Base-by-base conservation (phyloP, 2,329 filamentous ascomycete genomes). In the Pyricularia sp. region DNA sequence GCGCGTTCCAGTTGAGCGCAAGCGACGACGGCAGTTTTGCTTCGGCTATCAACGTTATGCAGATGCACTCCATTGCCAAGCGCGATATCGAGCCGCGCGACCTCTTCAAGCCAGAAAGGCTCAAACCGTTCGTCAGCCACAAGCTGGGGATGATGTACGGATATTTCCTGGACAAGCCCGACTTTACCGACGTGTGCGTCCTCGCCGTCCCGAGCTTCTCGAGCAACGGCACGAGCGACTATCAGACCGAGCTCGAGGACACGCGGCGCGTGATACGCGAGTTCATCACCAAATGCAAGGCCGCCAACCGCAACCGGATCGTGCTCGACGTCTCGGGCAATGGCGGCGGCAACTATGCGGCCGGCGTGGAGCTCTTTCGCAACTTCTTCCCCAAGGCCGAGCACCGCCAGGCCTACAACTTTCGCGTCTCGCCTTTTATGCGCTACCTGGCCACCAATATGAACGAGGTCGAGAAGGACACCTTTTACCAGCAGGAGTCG, bases 311-410 rank as follows among this genome's bases (percentile, higher is more conserved):
- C 77, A 87, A 81, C 64, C 87, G 86, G 74, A 81, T 90, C 0
- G 82, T 90, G 9, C 78, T 90, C 36, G 87, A 89, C 72, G 76
- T 89, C 4, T 82, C 81, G 4, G 81, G 81, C 64, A 90, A 90
- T 71, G 83, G 82, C 2, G 88, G 88, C 59, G 87, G 88, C 28
- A 82, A 81, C 20, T 84, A 89, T 61, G 74, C 87, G 5, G 81
- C 84, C 20, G 88, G 85, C 14, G 87, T 87, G 71, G 87, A 89
- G 73, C 79, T 90, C 25, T 89, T 89, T 78, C 84, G 85, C 68
- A 78, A 84, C 74, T 78, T 88, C 0, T 85, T 86, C 77, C 81
- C 81, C 4, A 78, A 79, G 65, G 75, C 76, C 26, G 78, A 73
- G 68, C 14, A 28, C 10, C 33, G 25, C 3, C 26, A 63, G 20